These are phyloP conservation scores for Cenchrus americanus DNA, from an alignment of 176 grass and related monocot genomes.

Conservation along the genomic window DNA sequence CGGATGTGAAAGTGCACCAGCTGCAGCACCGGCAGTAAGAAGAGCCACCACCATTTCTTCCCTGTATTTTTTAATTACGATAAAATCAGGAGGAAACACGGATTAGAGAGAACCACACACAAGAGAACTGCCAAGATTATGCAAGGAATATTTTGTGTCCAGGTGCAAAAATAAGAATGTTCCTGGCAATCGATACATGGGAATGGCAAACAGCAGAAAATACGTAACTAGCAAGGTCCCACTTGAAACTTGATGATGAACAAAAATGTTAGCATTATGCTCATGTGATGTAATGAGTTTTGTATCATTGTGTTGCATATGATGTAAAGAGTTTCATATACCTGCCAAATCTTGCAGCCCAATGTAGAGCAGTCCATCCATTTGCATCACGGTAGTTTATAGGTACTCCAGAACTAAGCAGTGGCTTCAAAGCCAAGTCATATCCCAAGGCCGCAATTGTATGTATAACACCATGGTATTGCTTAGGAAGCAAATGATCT, in stretches of 20 bases:
- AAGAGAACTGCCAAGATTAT: conserved; percentile 17
- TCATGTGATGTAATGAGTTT: not conserved
- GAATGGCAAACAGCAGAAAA: conserved; percentile 12
- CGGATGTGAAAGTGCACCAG: conserved; percentile 73
- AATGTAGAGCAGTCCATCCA: conserved; percentile 95
- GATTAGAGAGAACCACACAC: conserved; percentile 16
- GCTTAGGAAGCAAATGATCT: conserved; percentile 53
- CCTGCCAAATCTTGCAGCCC: conserved; percentile 91
- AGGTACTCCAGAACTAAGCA: conserved; percentile 70
- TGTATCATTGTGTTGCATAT: conserved; percentile 4
- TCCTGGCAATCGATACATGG: not conserved
- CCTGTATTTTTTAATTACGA: conserved; percentile 43
- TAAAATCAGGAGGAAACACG: conserved; percentile 20
- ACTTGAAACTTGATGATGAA: not conserved
- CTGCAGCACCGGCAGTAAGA: conserved; percentile 74
- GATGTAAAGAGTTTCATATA: conserved; percentile 37
- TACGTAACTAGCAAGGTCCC: not conserved
- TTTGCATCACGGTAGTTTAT: conserved; percentile 90
- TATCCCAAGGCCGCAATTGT: conserved; percentile 82
- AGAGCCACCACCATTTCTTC: conserved; percentile 71
- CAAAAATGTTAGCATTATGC: not conserved
- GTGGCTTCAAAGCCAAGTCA: conserved; percentile 58
- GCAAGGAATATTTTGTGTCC: not conserved
- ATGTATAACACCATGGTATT: conserved; percentile 79
- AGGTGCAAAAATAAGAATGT: conserved; percentile 12